Base-by-base conservation (phyloP, 345 rosid genomes). In the Orychophragmus violaceus region DNA sequence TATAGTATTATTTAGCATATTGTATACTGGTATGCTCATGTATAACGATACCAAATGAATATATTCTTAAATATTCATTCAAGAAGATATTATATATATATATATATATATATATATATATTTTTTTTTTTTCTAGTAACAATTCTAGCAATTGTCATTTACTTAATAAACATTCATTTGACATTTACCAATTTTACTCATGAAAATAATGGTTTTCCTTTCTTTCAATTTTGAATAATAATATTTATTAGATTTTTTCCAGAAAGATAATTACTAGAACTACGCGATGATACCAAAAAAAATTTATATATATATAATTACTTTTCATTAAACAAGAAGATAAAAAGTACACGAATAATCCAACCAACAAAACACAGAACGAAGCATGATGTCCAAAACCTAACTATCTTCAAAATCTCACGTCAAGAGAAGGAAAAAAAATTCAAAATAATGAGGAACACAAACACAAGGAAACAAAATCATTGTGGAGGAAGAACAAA, bases 321-420 rank as follows among this genome's bases (percentile, higher is more conserved):
- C 49, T 33, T 68, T 52, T 2, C 35, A 28, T 50, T 28, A 27
- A 51, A 51, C 25, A 51, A 69, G 50, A 27, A 18, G 8, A 27
- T 57, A 58, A 0, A 57, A 21, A 10, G 37, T 59, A 59, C 60
- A 69, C 3, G 35, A 61, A 41, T 41, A 53, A 61, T 61, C 54
- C 46, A 39, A 52, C 36, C 46, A 41, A 61, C 36, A 60, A 51
- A 69, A 51, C n/a, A 59, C 59, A 69, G 51, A 59, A 69, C 32
- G 27, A 49, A 59, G 41, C 59, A 49, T 59, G 24, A 30, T 44
- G 46, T 61, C 19, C 62, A 52, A 30, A 61, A 70, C 54, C 68
- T 60, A 61, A 46, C 53, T 42, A 5, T 61, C 66, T 44, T 45
- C 45, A 48, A 54, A 56, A 45, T 71, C 39, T 48, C 59, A 61